Base-by-base conservation (phyloP, 2,329 filamentous ascomycete genomes). In the Aaosphaeria arxii region DNA sequence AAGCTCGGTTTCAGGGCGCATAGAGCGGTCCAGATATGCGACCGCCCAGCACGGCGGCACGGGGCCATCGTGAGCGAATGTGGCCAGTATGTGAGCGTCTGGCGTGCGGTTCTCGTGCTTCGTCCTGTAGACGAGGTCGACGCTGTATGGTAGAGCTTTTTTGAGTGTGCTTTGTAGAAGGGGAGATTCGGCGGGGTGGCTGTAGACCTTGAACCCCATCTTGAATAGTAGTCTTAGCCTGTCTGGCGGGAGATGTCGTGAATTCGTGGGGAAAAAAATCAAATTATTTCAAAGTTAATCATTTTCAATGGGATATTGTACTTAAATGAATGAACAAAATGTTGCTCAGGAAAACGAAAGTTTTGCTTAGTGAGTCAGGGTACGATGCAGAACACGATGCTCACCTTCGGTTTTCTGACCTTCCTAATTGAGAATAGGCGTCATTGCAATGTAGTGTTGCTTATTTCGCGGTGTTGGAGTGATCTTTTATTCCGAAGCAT, bases 41-140 rank as follows among this genome's bases (percentile, higher is more conserved):
- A 78, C 79, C 1, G 78, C 76, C 59, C 87, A 84, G 59, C 69
- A 72, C 48, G 54, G 33, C 13, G 65, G 63, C 2, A 58, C 33
- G 47, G 46, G 6, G 2, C 36, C 30, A 9, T 29, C 9, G 6
- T 11, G 30, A 3, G 79, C 5, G 69, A 73, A 56, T 65, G 70
- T 55, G 66, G 67, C 33, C 66, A 71, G 50, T 29, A 70, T 60
- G 30, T 63, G 61, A 11, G 68, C 62, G 47, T 68, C 49, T 33
- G 51, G 35, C 9, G 63, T 78, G 24, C 73, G 73, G 42, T 67
- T 71, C 24, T 77, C 72, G 62, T 82, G 85, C 51, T 87, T 82
- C 5, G 87, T 71, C 2, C 85, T 77, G n/a, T 86, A 79, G 41
- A 84, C 73, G 4, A 88, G 67, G 5, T 82, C 77, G 11, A 88